phyloP scores from a whole-genome alignment of 2,329 filamentous ascomycete genomes.

The Microsporum ferrugineum region DNA sequence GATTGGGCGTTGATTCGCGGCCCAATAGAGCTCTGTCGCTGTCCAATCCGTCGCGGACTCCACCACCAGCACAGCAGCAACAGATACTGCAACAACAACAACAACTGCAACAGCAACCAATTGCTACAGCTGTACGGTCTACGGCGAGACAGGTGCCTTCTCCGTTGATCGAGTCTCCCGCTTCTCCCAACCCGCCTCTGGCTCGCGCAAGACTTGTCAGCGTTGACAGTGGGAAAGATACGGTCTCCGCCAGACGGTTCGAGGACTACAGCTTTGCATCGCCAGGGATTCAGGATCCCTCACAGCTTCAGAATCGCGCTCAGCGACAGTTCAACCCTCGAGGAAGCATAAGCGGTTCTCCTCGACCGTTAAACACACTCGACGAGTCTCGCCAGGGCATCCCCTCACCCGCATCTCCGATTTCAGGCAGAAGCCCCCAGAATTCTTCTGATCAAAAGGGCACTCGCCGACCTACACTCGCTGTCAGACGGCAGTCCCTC shows the following conservation, averaged over 20 bases:
- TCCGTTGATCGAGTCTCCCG: not conserved
- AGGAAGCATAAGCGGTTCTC: not conserved
- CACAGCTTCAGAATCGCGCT: not conserved
- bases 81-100: not conserved
- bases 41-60: not conserved
- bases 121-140: not conserved
- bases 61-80: not conserved
- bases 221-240: not conserved
- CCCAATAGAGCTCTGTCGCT: not conserved
- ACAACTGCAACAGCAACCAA: not conserved
- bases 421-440: conserved; percentile 11
- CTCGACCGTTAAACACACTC: conserved; percentile 7
- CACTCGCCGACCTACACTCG: conserved; percentile 26
- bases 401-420: conserved; percentile 6
- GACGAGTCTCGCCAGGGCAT: conserved; percentile 6
- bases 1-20: not conserved
- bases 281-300: not conserved
- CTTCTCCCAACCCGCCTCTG: not conserved
- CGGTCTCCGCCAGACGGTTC: not conserved
- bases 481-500: conserved; percentile 30
- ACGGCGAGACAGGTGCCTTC: not conserved
- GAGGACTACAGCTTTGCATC: not conserved
- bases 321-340: not conserved
- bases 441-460: not conserved
- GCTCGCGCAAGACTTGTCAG: not conserved